A percentile compares a stretch with the other conserved stretches of the same genome.
Conservation (phyloP, 495 filamentous ascomycete species). For the Jackrogersella minutella region DNA sequence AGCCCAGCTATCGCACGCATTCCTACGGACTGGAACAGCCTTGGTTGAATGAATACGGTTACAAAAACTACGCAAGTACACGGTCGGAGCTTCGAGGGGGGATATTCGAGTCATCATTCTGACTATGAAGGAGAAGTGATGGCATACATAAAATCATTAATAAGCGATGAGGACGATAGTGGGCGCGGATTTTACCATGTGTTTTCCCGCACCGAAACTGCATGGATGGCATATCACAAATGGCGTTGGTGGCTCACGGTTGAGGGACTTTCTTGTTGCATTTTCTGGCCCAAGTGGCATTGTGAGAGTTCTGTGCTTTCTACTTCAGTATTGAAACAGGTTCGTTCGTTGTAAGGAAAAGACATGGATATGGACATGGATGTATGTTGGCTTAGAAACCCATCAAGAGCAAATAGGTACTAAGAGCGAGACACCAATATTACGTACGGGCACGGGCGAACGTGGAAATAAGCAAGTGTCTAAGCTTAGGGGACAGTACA, state of each 20-base stretch:
- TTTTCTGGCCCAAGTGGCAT: conserved; percentile 28
- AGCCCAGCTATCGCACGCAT: background rate
- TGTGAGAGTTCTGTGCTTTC: background rate
- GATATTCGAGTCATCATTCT: background rate
- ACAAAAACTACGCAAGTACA: background rate
- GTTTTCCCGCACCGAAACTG: background rate
- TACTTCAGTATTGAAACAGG: background rate
- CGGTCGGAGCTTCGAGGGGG: background rate
- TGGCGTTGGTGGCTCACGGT: conserved; percentile 20
- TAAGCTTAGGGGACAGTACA: conserved; percentile 11
- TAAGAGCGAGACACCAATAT: background rate
- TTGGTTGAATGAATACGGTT: background rate
- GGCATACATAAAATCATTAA: background rate
- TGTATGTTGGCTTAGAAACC: conserved; percentile 5
- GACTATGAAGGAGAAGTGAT: background rate
- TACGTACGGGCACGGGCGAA: background rate
- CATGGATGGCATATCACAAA: conserved; percentile 14
- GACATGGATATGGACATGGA: conserved; percentile 7
- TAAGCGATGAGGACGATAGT: background rate
- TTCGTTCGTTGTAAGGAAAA: background rate
- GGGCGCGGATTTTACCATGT: background rate
- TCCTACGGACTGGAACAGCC: background rate
- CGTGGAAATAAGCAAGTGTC: background rate
- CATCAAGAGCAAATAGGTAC: conserved; percentile 13
- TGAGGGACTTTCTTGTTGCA: background rate